Conservation (phyloP, 768 basidiomycete genomes). For the Macrolepiota fuliginosa region DNA sequence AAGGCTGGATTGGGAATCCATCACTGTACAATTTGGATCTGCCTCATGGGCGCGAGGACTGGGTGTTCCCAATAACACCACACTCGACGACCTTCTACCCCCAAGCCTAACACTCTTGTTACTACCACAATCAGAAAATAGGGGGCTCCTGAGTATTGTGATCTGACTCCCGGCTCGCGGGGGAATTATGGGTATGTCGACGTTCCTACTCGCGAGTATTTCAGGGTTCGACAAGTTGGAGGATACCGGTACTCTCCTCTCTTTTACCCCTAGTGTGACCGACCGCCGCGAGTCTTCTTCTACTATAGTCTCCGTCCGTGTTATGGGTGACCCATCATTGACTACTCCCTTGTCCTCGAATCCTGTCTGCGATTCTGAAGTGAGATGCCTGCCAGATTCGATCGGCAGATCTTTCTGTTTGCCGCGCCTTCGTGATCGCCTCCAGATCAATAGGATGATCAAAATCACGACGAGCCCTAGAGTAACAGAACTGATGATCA, state of each 20-base stretch:
- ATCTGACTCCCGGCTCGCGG: not conserved
- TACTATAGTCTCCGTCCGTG: no score
- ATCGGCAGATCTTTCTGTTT: not conserved
- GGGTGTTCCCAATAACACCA: not conserved
- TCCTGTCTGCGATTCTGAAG: no score
- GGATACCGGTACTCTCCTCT: not conserved
- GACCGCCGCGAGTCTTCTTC: not conserved
- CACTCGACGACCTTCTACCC: not conserved
- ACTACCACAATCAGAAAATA: not conserved
- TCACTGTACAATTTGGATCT: no score
- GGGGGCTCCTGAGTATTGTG: not conserved
- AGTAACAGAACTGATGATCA: slow-evolving; percentile 3
- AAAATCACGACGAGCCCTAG: not conserved
- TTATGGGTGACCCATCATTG: no score
- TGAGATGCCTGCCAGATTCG: no score
- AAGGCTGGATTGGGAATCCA: no score
- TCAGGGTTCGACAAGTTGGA: slow-evolving; percentile 1
- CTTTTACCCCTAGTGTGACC: not conserved
- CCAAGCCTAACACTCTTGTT: not conserved
- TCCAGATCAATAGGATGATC: not conserved
- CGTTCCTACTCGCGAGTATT: not conserved
- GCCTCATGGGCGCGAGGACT: no score
- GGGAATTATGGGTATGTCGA: not conserved
- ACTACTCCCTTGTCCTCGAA: no score
- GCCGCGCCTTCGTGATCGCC: not conserved